Evolutionary conservation across 2,329 filamentous ascomycete species (phyloP).

Genomic region (Nothophaeocryptopus gaeumannii): DNA sequence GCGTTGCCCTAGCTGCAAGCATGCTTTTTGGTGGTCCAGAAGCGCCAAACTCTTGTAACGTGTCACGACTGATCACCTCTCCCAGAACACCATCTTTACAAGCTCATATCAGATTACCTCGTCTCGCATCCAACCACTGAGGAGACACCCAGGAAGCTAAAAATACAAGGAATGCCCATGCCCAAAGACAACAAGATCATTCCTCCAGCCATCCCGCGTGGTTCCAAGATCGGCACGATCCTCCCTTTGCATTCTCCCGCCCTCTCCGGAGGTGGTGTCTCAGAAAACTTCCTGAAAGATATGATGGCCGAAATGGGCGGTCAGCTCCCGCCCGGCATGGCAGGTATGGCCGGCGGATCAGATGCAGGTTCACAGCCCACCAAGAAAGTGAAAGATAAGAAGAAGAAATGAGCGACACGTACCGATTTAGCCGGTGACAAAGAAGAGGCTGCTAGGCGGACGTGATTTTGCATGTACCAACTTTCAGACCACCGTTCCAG

Average conservation of each 20-base stretch:
- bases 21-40: background rate
- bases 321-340: constrained; percentile 32
- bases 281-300: constrained; percentile 90
- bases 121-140: constrained; percentile 74
- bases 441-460: too few species aligned
- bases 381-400: constrained; percentile 34
- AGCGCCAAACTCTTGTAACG: background rate
- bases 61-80: constrained; percentile 7
- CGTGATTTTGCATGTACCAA: too few species aligned
- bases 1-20: background rate
- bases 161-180: constrained; percentile 72
- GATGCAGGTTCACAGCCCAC: constrained; percentile 19
- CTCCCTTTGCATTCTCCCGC: constrained; percentile 85
- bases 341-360: constrained; percentile 29
- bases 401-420: constrained; percentile 25
- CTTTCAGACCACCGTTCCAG: too few species aligned
- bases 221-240: constrained; percentile 85
- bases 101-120: constrained; percentile 74
- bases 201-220: constrained; percentile 64
- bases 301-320: constrained; percentile 88
- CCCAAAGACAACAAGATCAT: constrained; percentile 54
- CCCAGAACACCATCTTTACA: constrained; percentile 85
- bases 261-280: constrained; percentile 87
- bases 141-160: constrained; percentile 65
- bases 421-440: background rate